Conservation (phyloP, 257 asterid genomes). For the Verbascum thapsus region DNA sequence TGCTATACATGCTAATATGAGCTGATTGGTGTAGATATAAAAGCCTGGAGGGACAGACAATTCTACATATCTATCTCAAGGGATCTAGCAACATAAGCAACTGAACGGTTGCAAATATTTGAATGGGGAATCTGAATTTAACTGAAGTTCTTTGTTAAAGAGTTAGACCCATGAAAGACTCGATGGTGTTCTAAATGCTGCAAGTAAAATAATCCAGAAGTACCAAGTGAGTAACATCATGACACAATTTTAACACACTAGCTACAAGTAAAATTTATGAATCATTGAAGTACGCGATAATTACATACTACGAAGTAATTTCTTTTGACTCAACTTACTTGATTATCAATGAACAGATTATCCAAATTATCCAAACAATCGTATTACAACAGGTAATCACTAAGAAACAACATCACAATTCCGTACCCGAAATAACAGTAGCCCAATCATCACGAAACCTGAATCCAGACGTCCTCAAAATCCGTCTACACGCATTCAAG, state of each 20-base stretch:
- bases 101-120: not conserved
- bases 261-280: not conserved
- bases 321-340: no score
- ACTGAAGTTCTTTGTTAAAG: not conserved
- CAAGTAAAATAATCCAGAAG: conserved; percentile 4
- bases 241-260: not conserved
- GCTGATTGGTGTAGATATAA: conserved; percentile 2
- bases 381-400: not conserved
- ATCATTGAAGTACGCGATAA: not conserved
- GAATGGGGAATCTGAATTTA: not conserved
- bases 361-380: not conserved
- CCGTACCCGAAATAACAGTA: conserved; percentile 75
- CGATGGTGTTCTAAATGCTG: not conserved
- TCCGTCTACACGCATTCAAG: conserved; percentile 68
- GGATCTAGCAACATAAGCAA: not conserved
- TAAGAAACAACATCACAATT: not conserved
- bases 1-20: not conserved
- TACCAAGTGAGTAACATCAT: conserved; percentile 1
- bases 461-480: conserved; percentile 69
- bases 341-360: no score
- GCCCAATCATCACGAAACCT: conserved; percentile 86
- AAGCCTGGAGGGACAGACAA: not conserved
- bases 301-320: not conserved
- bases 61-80: not conserved
- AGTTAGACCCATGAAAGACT: not conserved